phyloP scores from a whole-genome alignment of 2,329 filamentous ascomycete genomes.

The Aspergillus sp. region DNA sequence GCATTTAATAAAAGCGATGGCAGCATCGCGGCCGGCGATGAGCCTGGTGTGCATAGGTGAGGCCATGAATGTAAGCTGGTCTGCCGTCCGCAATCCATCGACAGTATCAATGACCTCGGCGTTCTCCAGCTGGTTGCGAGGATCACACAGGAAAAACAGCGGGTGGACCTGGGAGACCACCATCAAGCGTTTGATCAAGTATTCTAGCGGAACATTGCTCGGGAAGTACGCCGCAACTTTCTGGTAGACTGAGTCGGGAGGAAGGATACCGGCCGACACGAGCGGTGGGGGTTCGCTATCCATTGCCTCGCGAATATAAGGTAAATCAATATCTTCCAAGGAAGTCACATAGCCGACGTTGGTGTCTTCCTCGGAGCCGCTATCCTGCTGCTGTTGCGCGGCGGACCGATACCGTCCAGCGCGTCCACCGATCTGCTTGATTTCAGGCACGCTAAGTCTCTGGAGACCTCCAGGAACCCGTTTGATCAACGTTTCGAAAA shows the following conservation, averaged over 20 bases:
- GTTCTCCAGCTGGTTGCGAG: slow-evolving; percentile 65
- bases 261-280: slow-evolving; percentile 70
- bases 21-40: slow-evolving; percentile 41
- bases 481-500: slow-evolving; percentile 80
- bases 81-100: slow-evolving; percentile 65
- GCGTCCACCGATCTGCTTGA: slow-evolving; percentile 93
- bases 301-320: slow-evolving; percentile 65
- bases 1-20: slow-evolving; percentile 67
- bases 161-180: slow-evolving; percentile 66
- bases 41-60: slow-evolving; percentile 67
- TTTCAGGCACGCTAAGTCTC: slow-evolving; percentile 69
- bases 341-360: slow-evolving; percentile 75
- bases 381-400: slow-evolving; percentile 49
- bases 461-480: slow-evolving; percentile 63
- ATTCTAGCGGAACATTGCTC: slow-evolving; percentile 75
- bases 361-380: slow-evolving; percentile 18
- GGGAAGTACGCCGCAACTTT: slow-evolving; percentile 82
- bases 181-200: slow-evolving; percentile 74
- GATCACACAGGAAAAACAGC: slow-evolving; percentile 69
- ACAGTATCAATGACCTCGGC: slow-evolving; percentile 75
- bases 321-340: slow-evolving; percentile 70
- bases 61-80: slow-evolving; percentile 74
- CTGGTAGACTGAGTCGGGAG: slow-evolving; percentile 70
- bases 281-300: slow-evolving; percentile 65
- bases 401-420: slow-evolving; percentile 84